phyloP scores from a whole-genome alignment of 495 filamentous ascomycete genomes.

The Lophiostoma macrostomum region DNA sequence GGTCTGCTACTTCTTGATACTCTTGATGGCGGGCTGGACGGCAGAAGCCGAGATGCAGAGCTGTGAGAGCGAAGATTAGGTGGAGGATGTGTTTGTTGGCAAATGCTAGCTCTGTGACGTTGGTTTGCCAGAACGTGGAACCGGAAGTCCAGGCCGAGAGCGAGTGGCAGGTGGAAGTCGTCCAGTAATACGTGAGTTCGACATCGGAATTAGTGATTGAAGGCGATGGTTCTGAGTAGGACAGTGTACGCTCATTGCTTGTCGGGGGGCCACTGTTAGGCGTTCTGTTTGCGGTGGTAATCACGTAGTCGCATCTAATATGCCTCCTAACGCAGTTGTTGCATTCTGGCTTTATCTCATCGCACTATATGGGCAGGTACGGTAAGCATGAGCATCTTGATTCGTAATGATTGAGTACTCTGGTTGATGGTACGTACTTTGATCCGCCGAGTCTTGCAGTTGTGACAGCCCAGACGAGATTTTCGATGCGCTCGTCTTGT shows the following conservation, averaged over 20 bases:
- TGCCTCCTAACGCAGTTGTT: constrained; percentile 5
- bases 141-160: constrained; percentile 3
- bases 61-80: constrained; percentile 5
- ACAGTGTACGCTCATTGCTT: not conserved
- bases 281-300: not conserved
- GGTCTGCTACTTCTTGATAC: constrained; percentile 4
- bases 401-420: not conserved
- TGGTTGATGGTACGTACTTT: not conserved
- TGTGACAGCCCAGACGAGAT: constrained; percentile 2
- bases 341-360: constrained; percentile 6
- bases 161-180: constrained; percentile 5
- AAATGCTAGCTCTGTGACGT: not conserved
- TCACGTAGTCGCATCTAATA: constrained; percentile 4
- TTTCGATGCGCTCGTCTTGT: constrained; percentile 11
- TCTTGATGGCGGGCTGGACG: not conserved
- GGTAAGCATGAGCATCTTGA: not conserved
- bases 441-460: constrained; percentile 10
- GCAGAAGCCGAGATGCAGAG: not conserved
- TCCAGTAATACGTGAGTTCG: constrained; percentile 13
- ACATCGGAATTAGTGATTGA: not conserved
- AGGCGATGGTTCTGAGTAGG: too few relatives aligned
- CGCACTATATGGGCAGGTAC: constrained; percentile 12
- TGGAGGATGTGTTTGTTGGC: constrained; percentile 1
- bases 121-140: constrained; percentile 1
- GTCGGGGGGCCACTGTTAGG: not conserved